Conservation (phyloP, 116 monocot genomes). For the Iris pallida region DNA sequence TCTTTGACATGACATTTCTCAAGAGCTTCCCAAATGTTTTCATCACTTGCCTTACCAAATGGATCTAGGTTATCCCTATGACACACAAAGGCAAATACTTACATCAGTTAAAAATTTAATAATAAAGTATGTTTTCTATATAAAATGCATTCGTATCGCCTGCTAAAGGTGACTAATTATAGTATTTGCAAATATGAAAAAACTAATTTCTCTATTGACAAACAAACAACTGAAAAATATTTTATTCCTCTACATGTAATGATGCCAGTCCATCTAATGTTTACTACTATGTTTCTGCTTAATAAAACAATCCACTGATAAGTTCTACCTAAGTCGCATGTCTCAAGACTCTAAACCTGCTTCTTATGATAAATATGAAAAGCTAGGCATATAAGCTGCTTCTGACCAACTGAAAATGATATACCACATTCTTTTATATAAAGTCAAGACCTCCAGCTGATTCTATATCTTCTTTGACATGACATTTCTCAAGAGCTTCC, state of each 20-base stretch:
- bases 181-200: background rate
- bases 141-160: background rate
- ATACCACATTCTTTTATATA: slow-evolving; percentile 61
- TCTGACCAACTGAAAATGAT: slow-evolving; percentile 85
- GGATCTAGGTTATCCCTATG: slow-evolving; percentile 92
- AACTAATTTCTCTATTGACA: too few relatives aligned
- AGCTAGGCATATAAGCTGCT: slow-evolving; percentile 92
- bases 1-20: slow-evolving; percentile 71
- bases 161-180: background rate
- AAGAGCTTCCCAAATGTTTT: slow-evolving; percentile 78
- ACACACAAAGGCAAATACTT: background rate
- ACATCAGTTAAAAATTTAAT: slow-evolving; percentile 5
- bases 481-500: slow-evolving; percentile 79
- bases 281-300: too few relatives aligned
- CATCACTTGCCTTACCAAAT: slow-evolving; percentile 45
- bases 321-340: too few relatives aligned
- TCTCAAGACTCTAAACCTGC: too few relatives aligned
- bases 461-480: slow-evolving; percentile 64
- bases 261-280: too few relatives aligned
- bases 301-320: too few relatives aligned
- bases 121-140: background rate
- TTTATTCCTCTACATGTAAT: too few relatives aligned
- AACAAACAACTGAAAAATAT: too few relatives aligned
- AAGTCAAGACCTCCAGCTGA: slow-evolving; percentile 76
- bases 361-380: too few relatives aligned